A percentile compares a stretch with the other conserved stretches of the same genome.
Conservation (phyloP, 169 alveolate species). For the Cardiosporidium cionae region DNA sequence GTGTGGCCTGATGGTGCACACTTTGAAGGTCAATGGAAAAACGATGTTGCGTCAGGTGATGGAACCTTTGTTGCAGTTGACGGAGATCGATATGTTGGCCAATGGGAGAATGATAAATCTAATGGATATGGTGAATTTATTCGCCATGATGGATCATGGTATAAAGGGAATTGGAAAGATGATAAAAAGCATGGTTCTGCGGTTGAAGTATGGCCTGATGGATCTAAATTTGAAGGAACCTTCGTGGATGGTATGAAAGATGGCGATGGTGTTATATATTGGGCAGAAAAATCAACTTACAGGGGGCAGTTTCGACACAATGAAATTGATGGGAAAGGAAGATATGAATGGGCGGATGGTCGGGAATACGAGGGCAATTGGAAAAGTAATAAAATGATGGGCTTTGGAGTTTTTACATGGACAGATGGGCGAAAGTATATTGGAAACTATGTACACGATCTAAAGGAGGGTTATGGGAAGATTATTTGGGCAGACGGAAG, state of each 20-base stretch:
- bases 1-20: constrained; percentile 61
- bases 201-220: constrained; percentile 78
- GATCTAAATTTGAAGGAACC: constrained; percentile 74
- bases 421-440: constrained; percentile 60
- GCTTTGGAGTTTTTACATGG: constrained; percentile 70
- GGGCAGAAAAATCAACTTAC: constrained; percentile 73
- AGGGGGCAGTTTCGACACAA: constrained; percentile 69
- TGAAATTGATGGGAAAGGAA: constrained; percentile 70
- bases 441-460: constrained; percentile 64
- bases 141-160: constrained; percentile 74
- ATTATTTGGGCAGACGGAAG: constrained; percentile 37
- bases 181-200: constrained; percentile 81
- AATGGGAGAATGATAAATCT: constrained; percentile 75
- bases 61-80: constrained; percentile 74
- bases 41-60: constrained; percentile 67
- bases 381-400: constrained; percentile 71
- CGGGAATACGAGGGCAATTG: constrained; percentile 75
- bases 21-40: constrained; percentile 58
- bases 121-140: constrained; percentile 75
- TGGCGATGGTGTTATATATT: constrained; percentile 71
- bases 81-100: constrained; percentile 77
- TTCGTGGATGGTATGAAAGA: constrained; percentile 69
- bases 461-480: constrained; percentile 70
- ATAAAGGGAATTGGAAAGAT: constrained; percentile 78
- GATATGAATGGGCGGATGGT: constrained; percentile 77